Evolutionary conservation across 495 filamentous ascomycete genomes (phyloP), one percentile per base, ranked within the genome.

Genomic region (Hapsidospora chrysogenum): DNA sequence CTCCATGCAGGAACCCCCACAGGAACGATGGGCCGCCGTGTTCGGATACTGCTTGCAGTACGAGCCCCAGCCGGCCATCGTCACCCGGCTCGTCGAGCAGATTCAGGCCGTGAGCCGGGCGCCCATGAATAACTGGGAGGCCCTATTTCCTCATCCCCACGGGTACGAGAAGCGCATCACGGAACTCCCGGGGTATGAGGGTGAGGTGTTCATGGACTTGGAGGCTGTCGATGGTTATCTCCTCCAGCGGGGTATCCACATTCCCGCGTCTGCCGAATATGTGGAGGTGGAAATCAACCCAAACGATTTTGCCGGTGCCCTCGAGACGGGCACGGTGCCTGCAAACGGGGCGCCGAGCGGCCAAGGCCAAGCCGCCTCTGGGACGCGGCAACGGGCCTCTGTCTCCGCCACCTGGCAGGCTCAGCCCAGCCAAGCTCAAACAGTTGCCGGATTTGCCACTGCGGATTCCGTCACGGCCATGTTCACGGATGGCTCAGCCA

Each of bases 171-270:
- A 48, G 29, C 42, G 45, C 15, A 50, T 48, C 14, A 45, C 35
- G 19, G 22, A 36, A 15, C 36, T 64, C 27, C 49, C 58, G 6
- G 70, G 66, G 0, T 64, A 74, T 47, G 61, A 72, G 26, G 76
- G 78, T 16, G 77, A 81, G 33, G n/a, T n/a, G n/a, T 86, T 76
- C 65, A 78, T 79, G 42, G 77, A 85, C 42, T 61, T 75, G 4
- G 60, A 72, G 31, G 81, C 85, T 44, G 72, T 84, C 4, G 76
- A 85, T 51, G 58, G 70, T 8, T 84, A 75, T 49, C 62, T 87
- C 13, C 53, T 57, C 35, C 57, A 70, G 47, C 60, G 66, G 20
- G 74, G 74, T 1, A 57, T 80, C 13, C 44, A 55, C 13, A 68
- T 79, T 22, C 61, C 70, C 2, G 54, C 64, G 0, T 48, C 56